These are phyloP conservation scores for Inga laurina DNA, from an alignment of 306 rosid genomes.

Conservation along the genomic window DNA sequence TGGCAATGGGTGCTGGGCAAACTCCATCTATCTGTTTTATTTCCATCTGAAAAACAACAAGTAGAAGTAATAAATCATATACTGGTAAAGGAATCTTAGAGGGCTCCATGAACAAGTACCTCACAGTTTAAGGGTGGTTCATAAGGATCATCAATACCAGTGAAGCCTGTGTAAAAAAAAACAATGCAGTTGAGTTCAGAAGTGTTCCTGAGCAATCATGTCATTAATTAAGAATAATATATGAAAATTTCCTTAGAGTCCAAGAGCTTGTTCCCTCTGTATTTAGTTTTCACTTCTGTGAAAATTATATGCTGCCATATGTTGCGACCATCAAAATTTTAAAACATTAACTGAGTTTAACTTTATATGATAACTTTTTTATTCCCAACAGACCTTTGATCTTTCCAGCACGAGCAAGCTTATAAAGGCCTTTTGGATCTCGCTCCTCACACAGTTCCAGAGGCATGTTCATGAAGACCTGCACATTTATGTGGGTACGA, in stretches of 20 bases:
- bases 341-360: not conserved
- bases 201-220: not conserved
- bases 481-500: constrained; percentile 23
- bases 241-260: not conserved
- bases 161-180: constrained; percentile 58
- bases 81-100: not conserved
- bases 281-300: not conserved
- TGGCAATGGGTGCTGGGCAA: constrained; percentile 60
- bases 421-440: constrained; percentile 88
- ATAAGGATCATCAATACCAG: constrained; percentile 89
- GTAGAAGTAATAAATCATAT: not conserved
- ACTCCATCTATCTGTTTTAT: constrained; percentile 50
- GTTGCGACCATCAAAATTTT: not conserved
- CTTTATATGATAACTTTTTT: not conserved
- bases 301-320: not conserved
- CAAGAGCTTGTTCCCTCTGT: not conserved
- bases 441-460: constrained; percentile 72
- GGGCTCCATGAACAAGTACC: constrained; percentile 47
- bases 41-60: constrained; percentile 55
- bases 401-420: constrained; percentile 90
- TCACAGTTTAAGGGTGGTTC: constrained; percentile 79
- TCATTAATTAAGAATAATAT: not conserved
- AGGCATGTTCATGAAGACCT: constrained; percentile 92
- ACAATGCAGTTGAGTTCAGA: not conserved
- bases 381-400: constrained; percentile 70